Conservation (phyloP, 305 asterid species). For the Withania somnifera region DNA sequence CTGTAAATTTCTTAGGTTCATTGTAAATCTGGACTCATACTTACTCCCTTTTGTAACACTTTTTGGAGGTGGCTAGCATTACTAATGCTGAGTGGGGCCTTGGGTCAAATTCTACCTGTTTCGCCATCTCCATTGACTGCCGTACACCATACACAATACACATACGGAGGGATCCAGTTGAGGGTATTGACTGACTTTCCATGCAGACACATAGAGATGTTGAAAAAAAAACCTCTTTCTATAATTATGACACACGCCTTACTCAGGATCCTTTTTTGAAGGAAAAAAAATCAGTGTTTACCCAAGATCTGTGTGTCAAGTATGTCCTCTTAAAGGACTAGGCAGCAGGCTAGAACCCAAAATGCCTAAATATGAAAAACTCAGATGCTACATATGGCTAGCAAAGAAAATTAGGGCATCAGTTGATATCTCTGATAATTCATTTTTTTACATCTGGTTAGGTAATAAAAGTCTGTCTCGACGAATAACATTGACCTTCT, state of each 20-base stretch:
- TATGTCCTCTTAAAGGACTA: neutral
- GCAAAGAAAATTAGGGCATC: neutral
- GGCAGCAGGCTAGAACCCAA: neutral
- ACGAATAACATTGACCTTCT: neutral
- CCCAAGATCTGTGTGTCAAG: neutral
- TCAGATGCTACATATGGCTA: neutral
- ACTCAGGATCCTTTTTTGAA: neutral
- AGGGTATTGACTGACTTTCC: neutral
- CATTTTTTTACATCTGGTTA: neutral
- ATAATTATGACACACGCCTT: neutral
- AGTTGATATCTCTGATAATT: neutral
- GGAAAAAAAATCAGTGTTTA: neutral
- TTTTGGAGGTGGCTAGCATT: neutral
- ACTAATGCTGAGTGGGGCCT: neutral
- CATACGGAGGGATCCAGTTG: neutral
- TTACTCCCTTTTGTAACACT: neutral
- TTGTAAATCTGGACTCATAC: neutral
- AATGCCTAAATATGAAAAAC: neutral
- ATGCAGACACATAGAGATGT: neutral
- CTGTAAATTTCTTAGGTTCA: neutral
- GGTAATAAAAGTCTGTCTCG: neutral
- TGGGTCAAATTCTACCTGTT: neutral
- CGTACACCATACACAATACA: neutral
- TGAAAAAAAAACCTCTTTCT: neutral
- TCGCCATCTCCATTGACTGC: neutral